These are phyloP conservation scores for Tylopilus subfusipes DNA, from an alignment of 768 basidiomycete genomes.

Conservation along the genomic window DNA sequence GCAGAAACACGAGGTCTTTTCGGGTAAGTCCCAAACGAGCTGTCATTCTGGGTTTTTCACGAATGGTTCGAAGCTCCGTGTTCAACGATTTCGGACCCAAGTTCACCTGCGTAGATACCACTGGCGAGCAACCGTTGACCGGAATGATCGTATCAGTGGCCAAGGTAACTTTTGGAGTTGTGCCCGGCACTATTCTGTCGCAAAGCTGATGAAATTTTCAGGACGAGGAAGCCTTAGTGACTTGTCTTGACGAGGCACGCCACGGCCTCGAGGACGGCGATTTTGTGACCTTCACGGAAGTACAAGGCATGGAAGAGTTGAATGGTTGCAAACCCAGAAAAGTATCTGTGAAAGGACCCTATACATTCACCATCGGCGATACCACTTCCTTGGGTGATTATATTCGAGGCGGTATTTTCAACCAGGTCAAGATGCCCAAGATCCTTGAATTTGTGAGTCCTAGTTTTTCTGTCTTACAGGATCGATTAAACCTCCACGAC, in stretches of 20 bases:
- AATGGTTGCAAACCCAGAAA: slow-evolving; percentile 92
- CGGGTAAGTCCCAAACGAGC: slow-evolving; percentile 52
- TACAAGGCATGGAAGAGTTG: slow-evolving; percentile 90
- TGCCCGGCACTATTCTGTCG: background rate
- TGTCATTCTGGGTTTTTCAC: background rate
- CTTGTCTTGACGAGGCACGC: slow-evolving; percentile 93
- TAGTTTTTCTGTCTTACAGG: background rate
- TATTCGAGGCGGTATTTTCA: slow-evolving; percentile 88
- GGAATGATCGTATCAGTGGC: slow-evolving; percentile 97
- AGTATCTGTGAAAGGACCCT: slow-evolving; percentile 91
- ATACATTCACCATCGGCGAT: slow-evolving; percentile 95
- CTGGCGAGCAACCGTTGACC: slow-evolving; percentile 89
- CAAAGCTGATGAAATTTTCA: slow-evolving; percentile 28
- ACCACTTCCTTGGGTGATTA: slow-evolving; percentile 77
- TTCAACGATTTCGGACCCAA: slow-evolving; percentile 97
- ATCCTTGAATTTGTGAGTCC: slow-evolving; percentile 83
- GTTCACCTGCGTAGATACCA: slow-evolving; percentile 96
- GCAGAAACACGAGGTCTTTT: slow-evolving; percentile 93
- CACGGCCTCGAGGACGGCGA: slow-evolving; percentile 99
- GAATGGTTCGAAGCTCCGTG: slow-evolving; percentile 54
- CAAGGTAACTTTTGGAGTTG: slow-evolving; percentile 47
- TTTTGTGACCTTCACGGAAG: slow-evolving; percentile 93
- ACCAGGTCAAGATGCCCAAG: slow-evolving; percentile 99
- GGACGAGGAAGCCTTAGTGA: slow-evolving; percentile 89
- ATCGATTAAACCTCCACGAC: slow-evolving; percentile 4